Percentiles rank a stretch among this genome's conserved stretches.
These are phyloP conservation scores for Ceratonia siliqua DNA, from an alignment of 306 rosid genomes.

Conservation along the genomic window DNA sequence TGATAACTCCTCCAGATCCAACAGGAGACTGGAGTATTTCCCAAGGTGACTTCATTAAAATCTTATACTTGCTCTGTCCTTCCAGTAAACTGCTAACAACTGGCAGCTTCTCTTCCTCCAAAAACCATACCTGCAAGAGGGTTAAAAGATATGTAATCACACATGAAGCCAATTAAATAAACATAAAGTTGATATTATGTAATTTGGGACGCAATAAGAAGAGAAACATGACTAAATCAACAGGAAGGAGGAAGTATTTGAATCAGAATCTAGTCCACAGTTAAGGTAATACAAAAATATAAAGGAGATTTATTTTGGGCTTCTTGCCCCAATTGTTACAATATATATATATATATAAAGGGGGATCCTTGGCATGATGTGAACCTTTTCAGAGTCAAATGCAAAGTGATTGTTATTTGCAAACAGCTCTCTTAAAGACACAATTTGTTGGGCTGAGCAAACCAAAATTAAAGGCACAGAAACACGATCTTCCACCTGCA, in stretches of 20 bases:
- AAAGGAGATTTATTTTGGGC: no score
- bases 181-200: background rate
- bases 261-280: constrained; percentile 2
- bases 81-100: constrained; percentile 63
- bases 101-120: constrained; percentile 93
- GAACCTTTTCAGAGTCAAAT: constrained; percentile 74
- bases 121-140: constrained; percentile 66
- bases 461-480: constrained; percentile 75
- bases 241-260: background rate
- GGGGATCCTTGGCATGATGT: constrained; percentile 26
- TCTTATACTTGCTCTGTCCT: constrained; percentile 57
- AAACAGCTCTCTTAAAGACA: constrained; percentile 55
- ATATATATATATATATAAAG: no score
- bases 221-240: background rate
- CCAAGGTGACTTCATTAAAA: constrained; percentile 94
- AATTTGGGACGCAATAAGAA: constrained; percentile 18
- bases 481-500: constrained; percentile 67
- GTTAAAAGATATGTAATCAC: constrained; percentile 5
- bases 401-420: constrained; percentile 60
- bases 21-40: constrained; percentile 82
- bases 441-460: constrained; percentile 56
- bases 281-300: constrained; percentile 16
- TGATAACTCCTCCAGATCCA: constrained; percentile 84
- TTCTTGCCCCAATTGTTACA: no score
- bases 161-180: constrained; percentile 11